Evolutionary conservation across 495 filamentous ascomycete genomes (phyloP), one percentile per base, ranked within the genome.

Genomic region (Penicillium daleae): DNA sequence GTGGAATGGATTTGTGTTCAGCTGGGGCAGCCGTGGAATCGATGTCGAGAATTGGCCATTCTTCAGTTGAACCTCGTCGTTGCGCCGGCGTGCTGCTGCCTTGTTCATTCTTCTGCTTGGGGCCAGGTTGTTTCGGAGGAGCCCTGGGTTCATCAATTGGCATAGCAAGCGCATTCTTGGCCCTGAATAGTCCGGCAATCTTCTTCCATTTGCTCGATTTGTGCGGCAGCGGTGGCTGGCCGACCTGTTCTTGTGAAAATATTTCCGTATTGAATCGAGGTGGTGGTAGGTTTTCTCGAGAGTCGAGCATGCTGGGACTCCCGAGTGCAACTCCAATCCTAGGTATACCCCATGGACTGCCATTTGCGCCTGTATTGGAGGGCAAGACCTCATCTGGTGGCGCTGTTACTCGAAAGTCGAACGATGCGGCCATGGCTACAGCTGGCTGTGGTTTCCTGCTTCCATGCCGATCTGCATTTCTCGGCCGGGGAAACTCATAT

Each of bases 131-230:
- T 26, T 56, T 49, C 9, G 4, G 6, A 12, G 17, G 27, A 19
- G 19, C 32, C 21, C 48, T 56, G 3, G 72, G 62, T 39, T 71
- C 62, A 9, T 72, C 62, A 17, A 68, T 56, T 3, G 59, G 60
- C 13, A 71, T 65, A 44, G 69, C 62, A 21, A 74, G 44, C 10
- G 73, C 73, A 67, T 71, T 72, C 57, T 80, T 87, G 15, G 75
- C 78, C 58, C 70, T 79, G 65, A 86, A 83, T 3, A 86, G 49
- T 1, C 77, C 78, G 2, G 82, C 82, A 63, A 88, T 76, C 54
- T 83, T 80, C 72, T 78, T 86, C 85, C 85, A 88, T 60, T 83
- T 84, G 59, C 82, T 82, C 8, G 79, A 64, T 58, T 83, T 87
- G 15, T 74, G 72, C 35, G 78, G 76, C 19, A 69, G 52, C 12